Conservation (phyloP, 345 rosid species). For the Cardamine chenopodiifolia region DNA sequence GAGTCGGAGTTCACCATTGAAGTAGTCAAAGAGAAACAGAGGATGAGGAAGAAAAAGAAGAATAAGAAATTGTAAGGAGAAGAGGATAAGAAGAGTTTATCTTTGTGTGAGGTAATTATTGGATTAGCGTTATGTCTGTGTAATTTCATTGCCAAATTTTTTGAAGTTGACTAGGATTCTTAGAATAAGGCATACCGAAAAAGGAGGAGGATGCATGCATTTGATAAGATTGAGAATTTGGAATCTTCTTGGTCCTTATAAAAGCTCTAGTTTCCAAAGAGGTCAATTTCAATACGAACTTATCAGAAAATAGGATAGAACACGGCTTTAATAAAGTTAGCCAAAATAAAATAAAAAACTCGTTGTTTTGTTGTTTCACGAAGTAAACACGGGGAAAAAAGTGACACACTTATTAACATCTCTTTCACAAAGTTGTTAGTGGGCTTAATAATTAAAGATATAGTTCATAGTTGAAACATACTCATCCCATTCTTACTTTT, state of each 20-base stretch:
- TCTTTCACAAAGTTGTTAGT: background rate
- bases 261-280: slow-evolving; percentile 3
- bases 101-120: background rate
- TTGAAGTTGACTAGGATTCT: slow-evolving; percentile 5
- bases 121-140: background rate
- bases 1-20: slow-evolving; percentile 27
- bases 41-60: slow-evolving; percentile 10
- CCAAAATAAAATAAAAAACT: background rate
- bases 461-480: background rate
- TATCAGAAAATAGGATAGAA: background rate
- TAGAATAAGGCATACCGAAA: no score
- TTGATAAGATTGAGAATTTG: background rate
- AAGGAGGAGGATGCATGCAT: no score
- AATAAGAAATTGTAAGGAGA: background rate
- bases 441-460: background rate
- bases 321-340: background rate
- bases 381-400: slow-evolving; percentile 20
- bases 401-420: background rate
- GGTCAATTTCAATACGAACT: slow-evolving; percentile 11
- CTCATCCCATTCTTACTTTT: background rate
- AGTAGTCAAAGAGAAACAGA: slow-evolving; percentile 12
- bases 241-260: background rate
- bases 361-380: background rate
- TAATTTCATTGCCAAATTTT: background rate
- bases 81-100: background rate